A percentile compares a stretch with the other conserved stretches of the same genome.
phyloP scores from a whole-genome alignment of 2,329 filamentous ascomycete genomes.

The Aspergillus ruber region DNA sequence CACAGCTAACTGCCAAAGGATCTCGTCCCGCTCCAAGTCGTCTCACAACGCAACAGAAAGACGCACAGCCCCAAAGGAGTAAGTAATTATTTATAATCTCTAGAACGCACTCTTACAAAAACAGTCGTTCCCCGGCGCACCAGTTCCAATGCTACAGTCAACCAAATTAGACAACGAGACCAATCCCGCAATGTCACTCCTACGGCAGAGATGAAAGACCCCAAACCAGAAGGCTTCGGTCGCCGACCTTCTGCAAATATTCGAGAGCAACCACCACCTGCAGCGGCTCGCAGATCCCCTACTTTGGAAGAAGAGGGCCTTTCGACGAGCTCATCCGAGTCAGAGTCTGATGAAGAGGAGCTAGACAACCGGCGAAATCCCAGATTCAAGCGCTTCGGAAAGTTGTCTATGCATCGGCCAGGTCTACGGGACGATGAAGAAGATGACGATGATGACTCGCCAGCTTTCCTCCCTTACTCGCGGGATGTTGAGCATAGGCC shows the following conservation, averaged over 20 bases:
- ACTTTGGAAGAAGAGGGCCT: constrained; percentile 29
- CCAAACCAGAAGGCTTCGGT: constrained; percentile 14
- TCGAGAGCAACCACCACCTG: constrained; percentile 18
- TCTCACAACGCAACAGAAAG: constrained; percentile 31
- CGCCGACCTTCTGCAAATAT: constrained; percentile 18
- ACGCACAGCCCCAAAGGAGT: constrained; percentile 22
- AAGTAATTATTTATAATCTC: too few relatives aligned
- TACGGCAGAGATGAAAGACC: constrained; percentile 18
- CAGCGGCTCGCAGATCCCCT: constrained; percentile 22
- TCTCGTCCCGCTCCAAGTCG: constrained; percentile 32
- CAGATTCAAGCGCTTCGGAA: constrained; percentile 33
- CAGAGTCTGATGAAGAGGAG: constrained; percentile 26
- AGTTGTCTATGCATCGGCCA: constrained; percentile 31
- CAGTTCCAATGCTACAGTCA: constrained; percentile 26
- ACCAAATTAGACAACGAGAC: constrained; percentile 18
- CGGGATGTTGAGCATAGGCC: constrained; percentile 13
- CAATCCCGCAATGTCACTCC: constrained; percentile 22
- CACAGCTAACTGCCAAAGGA: constrained; percentile 16
- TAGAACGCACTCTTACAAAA: constrained; percentile 1
- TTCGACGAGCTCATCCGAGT: constrained; percentile 24
- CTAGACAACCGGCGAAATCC: constrained; percentile 15
- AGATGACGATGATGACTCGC: constrained; percentile 42
- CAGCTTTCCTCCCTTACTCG: constrained; percentile 40
- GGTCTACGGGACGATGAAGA: constrained; percentile 32
- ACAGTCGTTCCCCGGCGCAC: constrained; percentile 17